Evolutionary conservation across 2,329 filamentous ascomycete species (phyloP), one percentile per base, ranked within the genome.

Genomic region (Madurella mycetomatis): DNA sequence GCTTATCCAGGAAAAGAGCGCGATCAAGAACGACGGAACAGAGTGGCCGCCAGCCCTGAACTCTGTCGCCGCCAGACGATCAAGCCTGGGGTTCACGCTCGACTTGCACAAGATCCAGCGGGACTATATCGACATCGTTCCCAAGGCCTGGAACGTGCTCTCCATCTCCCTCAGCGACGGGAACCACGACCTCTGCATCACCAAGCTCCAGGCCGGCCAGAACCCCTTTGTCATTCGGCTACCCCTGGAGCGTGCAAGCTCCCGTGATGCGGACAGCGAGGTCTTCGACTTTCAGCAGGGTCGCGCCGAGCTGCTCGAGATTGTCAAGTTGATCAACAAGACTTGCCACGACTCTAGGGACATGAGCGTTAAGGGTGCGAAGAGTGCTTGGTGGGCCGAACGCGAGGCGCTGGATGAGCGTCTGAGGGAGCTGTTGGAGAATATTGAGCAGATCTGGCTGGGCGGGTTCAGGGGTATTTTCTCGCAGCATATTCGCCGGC

Each of bases 401-500:
- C 83, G 95, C 13, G 87, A 94, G 69, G 81, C 80, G 2, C 77
- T 99, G 15, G 94, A 99, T 66, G 73, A 74, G 32, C 84, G 90
- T 9, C 77, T 99, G 19, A 85, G 83, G 58, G 85, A 88, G 48
- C 79, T 99, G 9, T 77, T 99, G 1, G 78, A 85, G 51, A 95
- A 90, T 56, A 87, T 99, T 40, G 92, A 99, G 70, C 87, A 88
- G 57, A 85, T 94, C 18, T 99, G 94, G 94, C 82, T 99, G 5
- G 92, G 92, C 47, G 94, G 94, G 0, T 99, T 99, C 78, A 87
- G 85, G 54, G 92, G 92, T 15, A 86, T 99, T n/a, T 92, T 99
- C 66, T 92, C 90, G 1, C 87, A 89, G 51, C 82, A 88, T 50
- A 70, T 76, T 47, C 78, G 80, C 39, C 78, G 86, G 17, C 73